These are phyloP conservation scores for Phytopythium vexans DNA, from an alignment of 352 stramenopile genomes.

Conservation along the genomic window DNA sequence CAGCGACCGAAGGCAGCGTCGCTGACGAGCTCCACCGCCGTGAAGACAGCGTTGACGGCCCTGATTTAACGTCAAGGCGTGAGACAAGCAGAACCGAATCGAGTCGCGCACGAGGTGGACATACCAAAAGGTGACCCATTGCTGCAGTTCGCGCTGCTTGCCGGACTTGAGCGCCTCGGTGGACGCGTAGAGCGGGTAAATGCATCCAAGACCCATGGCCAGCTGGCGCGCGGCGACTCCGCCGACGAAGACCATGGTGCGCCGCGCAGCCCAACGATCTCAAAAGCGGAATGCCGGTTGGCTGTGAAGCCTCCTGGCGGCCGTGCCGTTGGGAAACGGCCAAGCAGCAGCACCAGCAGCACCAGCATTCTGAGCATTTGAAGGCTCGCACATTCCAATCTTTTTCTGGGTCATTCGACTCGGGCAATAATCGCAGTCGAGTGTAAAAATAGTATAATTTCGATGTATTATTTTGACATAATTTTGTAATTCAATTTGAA, in stretches of 20 bases:
- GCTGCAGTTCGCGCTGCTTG: conserved; percentile 48
- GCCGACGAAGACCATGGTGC: conserved; percentile 50
- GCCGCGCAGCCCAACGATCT: too few relatives aligned
- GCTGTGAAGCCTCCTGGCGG: too few relatives aligned
- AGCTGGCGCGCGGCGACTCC: conserved; percentile 42
- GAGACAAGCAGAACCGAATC: background rate
- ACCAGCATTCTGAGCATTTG: too few relatives aligned
- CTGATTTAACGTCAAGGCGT: conserved; percentile 8
- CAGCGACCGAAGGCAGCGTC: conserved; percentile 48
- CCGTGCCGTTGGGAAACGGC: too few relatives aligned
- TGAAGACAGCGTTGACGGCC: conserved; percentile 61
- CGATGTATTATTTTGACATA: too few relatives aligned
- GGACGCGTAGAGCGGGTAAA: conserved; percentile 68
- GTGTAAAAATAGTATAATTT: too few relatives aligned
- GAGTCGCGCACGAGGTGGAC: background rate
- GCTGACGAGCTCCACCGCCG: conserved; percentile 51
- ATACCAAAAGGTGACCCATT: conserved; percentile 68
- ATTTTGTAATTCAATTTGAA: too few relatives aligned
- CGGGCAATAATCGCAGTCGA: too few relatives aligned
- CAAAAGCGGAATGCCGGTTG: too few relatives aligned
- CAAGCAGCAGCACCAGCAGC: too few relatives aligned
- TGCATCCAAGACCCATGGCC: conserved; percentile 49
- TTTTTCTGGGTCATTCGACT: too few relatives aligned
- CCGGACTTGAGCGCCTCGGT: conserved; percentile 33
- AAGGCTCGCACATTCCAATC: too few relatives aligned